These are phyloP conservation scores for Globisporangium spinosum DNA, from an alignment of 352 stramenopile species.

Conservation along the genomic window DNA sequence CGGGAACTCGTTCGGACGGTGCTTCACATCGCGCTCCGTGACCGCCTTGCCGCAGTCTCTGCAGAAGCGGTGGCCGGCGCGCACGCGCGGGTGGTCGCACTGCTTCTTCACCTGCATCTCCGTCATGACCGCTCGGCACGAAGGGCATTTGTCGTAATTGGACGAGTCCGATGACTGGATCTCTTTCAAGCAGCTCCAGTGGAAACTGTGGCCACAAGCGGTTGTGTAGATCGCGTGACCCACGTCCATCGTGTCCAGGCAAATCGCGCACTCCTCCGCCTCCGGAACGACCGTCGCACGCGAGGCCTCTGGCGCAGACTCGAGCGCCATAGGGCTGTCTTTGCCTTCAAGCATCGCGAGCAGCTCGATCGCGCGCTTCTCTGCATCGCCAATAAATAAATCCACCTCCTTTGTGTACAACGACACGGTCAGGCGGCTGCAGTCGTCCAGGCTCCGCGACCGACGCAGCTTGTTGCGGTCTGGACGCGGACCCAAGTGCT, in stretches of 20 bases:
- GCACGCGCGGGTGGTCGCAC: constrained; percentile 82
- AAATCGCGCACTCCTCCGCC: constrained; percentile 83
- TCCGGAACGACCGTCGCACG: constrained; percentile 47
- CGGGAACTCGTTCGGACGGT: constrained; percentile 37
- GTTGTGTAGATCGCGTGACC: constrained; percentile 83
- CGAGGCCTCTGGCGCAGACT: constrained; percentile 9
- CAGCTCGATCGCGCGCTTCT: constrained; percentile 49
- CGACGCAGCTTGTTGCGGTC: constrained; percentile 39
- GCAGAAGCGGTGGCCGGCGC: constrained; percentile 73
- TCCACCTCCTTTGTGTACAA: constrained; percentile 42
- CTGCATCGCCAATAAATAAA: constrained; percentile 54
- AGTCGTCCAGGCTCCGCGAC: constrained; percentile 54
- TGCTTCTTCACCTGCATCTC: constrained; percentile 85
- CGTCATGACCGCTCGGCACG: constrained; percentile 65
- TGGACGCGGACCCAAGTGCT: constrained; percentile 53
- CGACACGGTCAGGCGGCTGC: constrained; percentile 26
- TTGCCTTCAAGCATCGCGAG: constrained; percentile 16
- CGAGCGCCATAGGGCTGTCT: constrained; percentile 23
- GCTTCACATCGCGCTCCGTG: constrained; percentile 65
- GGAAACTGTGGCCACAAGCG: constrained; percentile 80
- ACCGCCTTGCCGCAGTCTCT: constrained; percentile 64
- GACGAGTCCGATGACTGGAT: constrained; percentile 76
- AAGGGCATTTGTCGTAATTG: constrained; percentile 85
- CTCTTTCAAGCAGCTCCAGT: constrained; percentile 82
- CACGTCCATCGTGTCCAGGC: constrained; percentile 75